Conservation (phyloP, 2,329 filamentous ascomycete species). For the Neofusicoccum laricinum region DNA sequence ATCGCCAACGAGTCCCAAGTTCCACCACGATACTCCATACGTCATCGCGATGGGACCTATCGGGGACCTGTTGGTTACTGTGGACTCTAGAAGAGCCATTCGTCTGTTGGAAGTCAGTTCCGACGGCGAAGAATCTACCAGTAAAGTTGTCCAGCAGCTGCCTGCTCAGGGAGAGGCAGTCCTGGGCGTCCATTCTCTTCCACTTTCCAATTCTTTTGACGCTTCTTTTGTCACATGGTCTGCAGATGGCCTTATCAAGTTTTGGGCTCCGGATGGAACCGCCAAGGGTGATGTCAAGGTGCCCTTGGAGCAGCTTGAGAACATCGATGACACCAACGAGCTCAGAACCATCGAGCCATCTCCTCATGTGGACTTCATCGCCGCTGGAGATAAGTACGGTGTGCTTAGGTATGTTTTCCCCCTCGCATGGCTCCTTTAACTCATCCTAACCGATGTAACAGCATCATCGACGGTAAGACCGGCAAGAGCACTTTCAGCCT, state of each 20-base stretch:
- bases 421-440: neutral
- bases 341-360: slow-evolving; percentile 59
- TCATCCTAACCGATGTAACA: slow-evolving; percentile 25
- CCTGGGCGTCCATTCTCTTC: slow-evolving; percentile 68
- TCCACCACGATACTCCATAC: slow-evolving; percentile 26
- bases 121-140: slow-evolving; percentile 27
- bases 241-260: slow-evolving; percentile 71
- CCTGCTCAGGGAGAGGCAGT: slow-evolving; percentile 59
- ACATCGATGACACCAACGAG: slow-evolving; percentile 54
- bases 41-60: slow-evolving; percentile 39
- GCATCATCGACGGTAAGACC: slow-evolving; percentile 62
- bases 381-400: slow-evolving; percentile 86
- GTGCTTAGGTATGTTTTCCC: slow-evolving; percentile 56
- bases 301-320: slow-evolving; percentile 61
- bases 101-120: slow-evolving; percentile 55
- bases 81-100: slow-evolving; percentile 74
- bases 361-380: slow-evolving; percentile 61
- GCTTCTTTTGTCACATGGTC: slow-evolving; percentile 90
- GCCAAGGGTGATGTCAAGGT: slow-evolving; percentile 64
- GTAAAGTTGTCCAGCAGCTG: slow-evolving; percentile 41
- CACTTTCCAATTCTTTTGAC: slow-evolving; percentile 56
- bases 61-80: slow-evolving; percentile 44
- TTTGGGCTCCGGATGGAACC: slow-evolving; percentile 76
- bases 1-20: slow-evolving; percentile 1
- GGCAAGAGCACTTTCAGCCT: slow-evolving; percentile 65